Conservation (phyloP, 768 basidiomycete genomes). For the Mycena sanguinolenta region DNA sequence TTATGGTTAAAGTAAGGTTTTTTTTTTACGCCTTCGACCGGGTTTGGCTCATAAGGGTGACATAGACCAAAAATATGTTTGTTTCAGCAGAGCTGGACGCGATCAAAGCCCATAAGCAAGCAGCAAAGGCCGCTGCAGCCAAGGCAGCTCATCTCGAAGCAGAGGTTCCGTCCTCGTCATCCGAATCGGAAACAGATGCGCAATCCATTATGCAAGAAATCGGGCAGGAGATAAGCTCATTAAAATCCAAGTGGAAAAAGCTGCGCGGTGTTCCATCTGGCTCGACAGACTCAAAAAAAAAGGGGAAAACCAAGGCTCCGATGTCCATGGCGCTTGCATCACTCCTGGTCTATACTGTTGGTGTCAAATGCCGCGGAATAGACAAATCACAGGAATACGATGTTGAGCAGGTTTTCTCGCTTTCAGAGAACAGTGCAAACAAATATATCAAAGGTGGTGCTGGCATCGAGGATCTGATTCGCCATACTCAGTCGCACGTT, state of each 20-base stretch:
- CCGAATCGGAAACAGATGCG: slow-evolving; percentile 42
- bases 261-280: slow-evolving; percentile 43
- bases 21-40: not conserved
- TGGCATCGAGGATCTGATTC: slow-evolving; percentile 80
- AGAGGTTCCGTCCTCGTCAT: slow-evolving; percentile 39
- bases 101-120: slow-evolving; percentile 54
- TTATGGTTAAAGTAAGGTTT: slow-evolving; percentile 85
- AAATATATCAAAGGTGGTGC: slow-evolving; percentile 74
- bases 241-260: slow-evolving; percentile 44
- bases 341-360: slow-evolving; percentile 95
- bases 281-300: slow-evolving; percentile 17
- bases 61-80: slow-evolving; percentile 83
- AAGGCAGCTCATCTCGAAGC: slow-evolving; percentile 42
- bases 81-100: slow-evolving; percentile 70
- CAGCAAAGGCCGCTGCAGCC: slow-evolving; percentile 32
- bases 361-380: slow-evolving; percentile 94
- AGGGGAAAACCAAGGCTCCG: slow-evolving; percentile 63
- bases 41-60: not conserved
- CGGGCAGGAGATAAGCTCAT: slow-evolving; percentile 39
- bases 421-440: slow-evolving; percentile 88
- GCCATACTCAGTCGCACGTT: slow-evolving; percentile 90
- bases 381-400: slow-evolving; percentile 92
- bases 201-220: slow-evolving; percentile 36
- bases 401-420: slow-evolving; percentile 90
- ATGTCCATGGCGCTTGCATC: slow-evolving; percentile 83